Evolutionary conservation across 176 grass and related monocot genomes (phyloP).

Genomic region (Metroxylon sagu): DNA sequence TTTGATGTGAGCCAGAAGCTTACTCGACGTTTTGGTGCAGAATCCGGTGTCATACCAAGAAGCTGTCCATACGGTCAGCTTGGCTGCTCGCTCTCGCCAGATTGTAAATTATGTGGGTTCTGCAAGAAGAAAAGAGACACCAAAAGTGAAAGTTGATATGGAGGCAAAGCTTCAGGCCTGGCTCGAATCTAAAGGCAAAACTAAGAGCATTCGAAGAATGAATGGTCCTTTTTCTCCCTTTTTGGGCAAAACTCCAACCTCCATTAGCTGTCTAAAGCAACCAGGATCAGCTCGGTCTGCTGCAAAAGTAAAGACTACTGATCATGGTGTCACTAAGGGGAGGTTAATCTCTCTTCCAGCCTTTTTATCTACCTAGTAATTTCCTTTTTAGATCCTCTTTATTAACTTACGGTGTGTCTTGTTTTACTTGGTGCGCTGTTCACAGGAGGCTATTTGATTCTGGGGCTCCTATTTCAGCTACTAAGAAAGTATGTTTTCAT

Average conservation of each 20-base stretch:
- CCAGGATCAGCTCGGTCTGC: conserved; percentile 29
- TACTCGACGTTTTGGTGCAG: conserved; percentile 26
- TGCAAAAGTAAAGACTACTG: conserved; percentile 30
- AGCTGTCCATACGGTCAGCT: conserved; percentile 59
- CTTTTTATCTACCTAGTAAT: neutral
- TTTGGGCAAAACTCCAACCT: conserved; percentile 39
- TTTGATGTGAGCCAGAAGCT: neutral
- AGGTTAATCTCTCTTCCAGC: conserved; percentile 43
- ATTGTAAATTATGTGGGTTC: conserved; percentile 43
- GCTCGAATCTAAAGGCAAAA: conserved; percentile 85
- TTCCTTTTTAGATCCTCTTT: no score
- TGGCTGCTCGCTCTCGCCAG: conserved; percentile 66
- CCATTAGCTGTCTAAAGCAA: conserved; percentile 40
- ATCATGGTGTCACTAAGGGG: conserved; percentile 40
- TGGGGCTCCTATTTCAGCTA: conserved; percentile 14
- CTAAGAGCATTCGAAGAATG: conserved; percentile 54
- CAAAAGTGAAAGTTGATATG: conserved; percentile 82
- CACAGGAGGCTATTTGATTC: conserved; percentile 64
- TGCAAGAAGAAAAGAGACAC: conserved; percentile 56
- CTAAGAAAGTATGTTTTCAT: conserved; percentile 5
- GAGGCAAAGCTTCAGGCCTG: conserved; percentile 72
- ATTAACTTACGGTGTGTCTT: neutral
- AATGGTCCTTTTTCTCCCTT: conserved; percentile 44
- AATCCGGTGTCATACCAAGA: conserved; percentile 81
- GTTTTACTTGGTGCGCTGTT: conserved; percentile 28